Base-by-base conservation (phyloP, 257 asterid species). In the Solanum tarapatanum region DNA sequence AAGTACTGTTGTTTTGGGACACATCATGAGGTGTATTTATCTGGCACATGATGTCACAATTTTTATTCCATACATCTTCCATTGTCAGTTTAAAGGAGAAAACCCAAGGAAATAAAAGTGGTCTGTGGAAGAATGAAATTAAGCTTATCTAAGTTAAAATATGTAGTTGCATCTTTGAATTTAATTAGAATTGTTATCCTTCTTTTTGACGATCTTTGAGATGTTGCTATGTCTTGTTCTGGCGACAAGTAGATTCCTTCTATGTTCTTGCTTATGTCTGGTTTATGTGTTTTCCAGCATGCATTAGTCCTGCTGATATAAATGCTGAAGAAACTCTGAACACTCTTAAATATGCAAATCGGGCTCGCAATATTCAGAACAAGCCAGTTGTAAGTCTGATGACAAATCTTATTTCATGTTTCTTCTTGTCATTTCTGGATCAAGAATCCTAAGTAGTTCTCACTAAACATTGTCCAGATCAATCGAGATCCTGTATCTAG, bases 251-350 rank as follows among this genome's bases (percentile, higher is more conserved):
- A 77, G 75, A 86, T 79, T 76, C 69, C 35, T 39, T 64, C 17
- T 66, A 32, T 51, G 21, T 58, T 26, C 21, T 89, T 87, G 73
- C 74, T 87, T 87, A 84, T 76, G 80, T 26, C 86, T 48, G 70
- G 43, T 51, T 82, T 74, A 28, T 83, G 33, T 80, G 30, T 92
- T 89, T 84, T 88, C 74, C 95, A 97, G 99, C 99, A 9, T 97
- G 99, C 93, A 94, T 97, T 73, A 97, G 99, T 91, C 99, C 99
- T 79, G 99, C 99, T 45, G 99, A 97, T 89, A 97, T 97, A 92
- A 97, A 97, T 88, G 99, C 99, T 8, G 99, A 97, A 88, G 99
- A 97, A 94, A 97, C 99, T 84, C 97, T 97, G 5, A 97, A 97
- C 92, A 97, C 99, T 32, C 93, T 97, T 80, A 97, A 97, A 88